Evolutionary conservation across 257 asterid species (phyloP).

Genomic region (Perilla frutescens): DNA sequence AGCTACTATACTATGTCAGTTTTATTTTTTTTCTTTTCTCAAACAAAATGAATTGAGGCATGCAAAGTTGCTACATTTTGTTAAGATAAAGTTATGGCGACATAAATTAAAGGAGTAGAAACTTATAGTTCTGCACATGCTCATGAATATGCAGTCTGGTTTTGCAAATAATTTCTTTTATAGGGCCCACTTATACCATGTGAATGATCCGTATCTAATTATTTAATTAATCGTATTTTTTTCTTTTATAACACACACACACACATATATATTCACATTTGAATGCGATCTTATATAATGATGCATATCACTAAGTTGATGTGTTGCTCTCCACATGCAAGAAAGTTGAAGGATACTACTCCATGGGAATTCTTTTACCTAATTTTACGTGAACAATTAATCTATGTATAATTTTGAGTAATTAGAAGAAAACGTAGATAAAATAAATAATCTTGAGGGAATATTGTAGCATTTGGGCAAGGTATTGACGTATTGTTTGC

Average conservation of each 20-base stretch:
- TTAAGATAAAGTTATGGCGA: conserved; percentile 24
- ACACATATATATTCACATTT: background rate
- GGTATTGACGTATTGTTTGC: no score
- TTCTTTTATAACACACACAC: background rate
- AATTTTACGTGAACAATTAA: background rate
- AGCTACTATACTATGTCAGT: no score
- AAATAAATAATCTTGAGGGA: no score
- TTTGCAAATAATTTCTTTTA: conserved; percentile 26
- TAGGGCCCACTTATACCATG: conserved; percentile 38
- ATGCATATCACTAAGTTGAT: conserved; percentile 36
- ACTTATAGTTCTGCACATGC: conserved; percentile 39
- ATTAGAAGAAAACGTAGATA: no score
- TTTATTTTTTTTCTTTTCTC: background rate
- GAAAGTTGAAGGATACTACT: conserved; percentile 9
- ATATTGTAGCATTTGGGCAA: no score
- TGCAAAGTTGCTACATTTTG: conserved; percentile 21
- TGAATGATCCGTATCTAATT: conserved; percentile 16
- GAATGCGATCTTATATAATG: conserved; percentile 32
- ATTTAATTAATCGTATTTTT: background rate
- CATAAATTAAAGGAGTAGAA: conserved; percentile 24
- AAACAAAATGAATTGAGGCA: conserved; percentile 15
- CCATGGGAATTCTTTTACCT: background rate
- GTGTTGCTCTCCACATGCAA: conserved; percentile 28
- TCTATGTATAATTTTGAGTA: no score
- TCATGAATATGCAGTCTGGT: conserved; percentile 24